Conservation (phyloP, 192 early-diverging fungal genomes). For the Pilobolus umbonatus region DNA sequence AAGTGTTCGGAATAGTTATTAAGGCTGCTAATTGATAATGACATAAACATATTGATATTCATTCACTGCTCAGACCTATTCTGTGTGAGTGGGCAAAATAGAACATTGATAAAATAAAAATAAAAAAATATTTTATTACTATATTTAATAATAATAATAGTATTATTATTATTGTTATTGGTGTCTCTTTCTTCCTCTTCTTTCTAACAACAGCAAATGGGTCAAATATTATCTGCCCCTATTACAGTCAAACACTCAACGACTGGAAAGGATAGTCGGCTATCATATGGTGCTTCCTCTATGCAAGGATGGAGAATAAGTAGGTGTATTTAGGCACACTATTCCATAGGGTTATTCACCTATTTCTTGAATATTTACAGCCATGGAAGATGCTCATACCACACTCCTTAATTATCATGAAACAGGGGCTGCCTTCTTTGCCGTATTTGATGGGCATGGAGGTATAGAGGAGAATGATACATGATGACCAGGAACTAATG, state of each 20-base stretch:
- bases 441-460: constrained; percentile 95
- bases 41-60: too few species aligned
- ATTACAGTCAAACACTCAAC: constrained; percentile 9
- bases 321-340: not conserved
- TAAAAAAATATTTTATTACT: too few species aligned
- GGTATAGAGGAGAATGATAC: too few species aligned
- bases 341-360: not conserved
- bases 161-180: too few species aligned
- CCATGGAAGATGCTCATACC: constrained; percentile 96
- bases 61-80: too few species aligned
- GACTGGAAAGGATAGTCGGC: constrained; percentile 6
- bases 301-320: constrained; percentile 23
- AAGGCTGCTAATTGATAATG: too few species aligned
- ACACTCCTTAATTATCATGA: constrained; percentile 64
- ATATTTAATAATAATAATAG: too few species aligned
- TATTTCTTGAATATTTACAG: constrained; percentile 29
- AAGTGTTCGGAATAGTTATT: too few species aligned
- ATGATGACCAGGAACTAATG: too few species aligned
- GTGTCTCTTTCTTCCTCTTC: too few species aligned
- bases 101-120: too few species aligned
- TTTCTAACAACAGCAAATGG: constrained; percentile 17
- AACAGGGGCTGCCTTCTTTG: constrained; percentile 77
- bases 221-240: constrained; percentile 16
- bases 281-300: constrained; percentile 12
- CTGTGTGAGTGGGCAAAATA: too few species aligned